Conservation (phyloP, 2,329 filamentous ascomycete genomes). For the Westerdykella ornata region DNA sequence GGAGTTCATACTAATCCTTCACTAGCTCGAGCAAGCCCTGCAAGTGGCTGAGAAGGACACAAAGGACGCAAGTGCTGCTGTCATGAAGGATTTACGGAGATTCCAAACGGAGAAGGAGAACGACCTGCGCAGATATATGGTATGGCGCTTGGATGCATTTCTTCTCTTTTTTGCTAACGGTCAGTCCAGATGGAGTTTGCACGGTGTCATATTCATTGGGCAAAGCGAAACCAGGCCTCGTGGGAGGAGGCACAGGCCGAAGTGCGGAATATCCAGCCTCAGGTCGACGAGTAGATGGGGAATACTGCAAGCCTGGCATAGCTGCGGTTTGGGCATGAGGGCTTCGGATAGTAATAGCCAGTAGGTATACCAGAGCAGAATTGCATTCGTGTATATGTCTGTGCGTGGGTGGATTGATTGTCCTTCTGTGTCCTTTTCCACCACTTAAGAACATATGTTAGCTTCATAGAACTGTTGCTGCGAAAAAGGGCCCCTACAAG, state of each 20-base stretch:
- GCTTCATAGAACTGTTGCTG: no score
- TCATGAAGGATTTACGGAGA: conserved; percentile 80
- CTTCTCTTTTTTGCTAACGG: conserved; percentile 5
- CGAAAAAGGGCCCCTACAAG: no score
- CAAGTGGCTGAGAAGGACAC: conserved; percentile 86
- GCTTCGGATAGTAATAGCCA: background rate
- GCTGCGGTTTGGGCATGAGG: background rate
- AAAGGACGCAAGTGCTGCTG: conserved; percentile 81
- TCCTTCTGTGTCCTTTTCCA: no score
- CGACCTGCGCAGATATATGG: conserved; percentile 91
- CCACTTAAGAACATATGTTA: no score
- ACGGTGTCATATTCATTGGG: conserved; percentile 90
- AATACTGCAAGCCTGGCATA: background rate
- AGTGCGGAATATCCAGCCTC: conserved; percentile 71
- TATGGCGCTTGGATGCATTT: conserved; percentile 44
- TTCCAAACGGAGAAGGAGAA: conserved; percentile 97
- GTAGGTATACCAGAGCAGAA: background rate
- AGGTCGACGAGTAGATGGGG: conserved; percentile 5
- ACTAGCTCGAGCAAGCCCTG: conserved; percentile 82
- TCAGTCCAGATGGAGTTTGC: conserved; percentile 72
- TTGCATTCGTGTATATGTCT: background rate
- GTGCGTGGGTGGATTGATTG: no score
- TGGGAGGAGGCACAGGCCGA: conserved; percentile 88
- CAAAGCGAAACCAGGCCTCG: conserved; percentile 79
- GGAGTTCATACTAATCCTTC: conserved; percentile 5